phyloP scores from a whole-genome alignment of 805 yeast species.

The Pichia kluyveri region DNA sequence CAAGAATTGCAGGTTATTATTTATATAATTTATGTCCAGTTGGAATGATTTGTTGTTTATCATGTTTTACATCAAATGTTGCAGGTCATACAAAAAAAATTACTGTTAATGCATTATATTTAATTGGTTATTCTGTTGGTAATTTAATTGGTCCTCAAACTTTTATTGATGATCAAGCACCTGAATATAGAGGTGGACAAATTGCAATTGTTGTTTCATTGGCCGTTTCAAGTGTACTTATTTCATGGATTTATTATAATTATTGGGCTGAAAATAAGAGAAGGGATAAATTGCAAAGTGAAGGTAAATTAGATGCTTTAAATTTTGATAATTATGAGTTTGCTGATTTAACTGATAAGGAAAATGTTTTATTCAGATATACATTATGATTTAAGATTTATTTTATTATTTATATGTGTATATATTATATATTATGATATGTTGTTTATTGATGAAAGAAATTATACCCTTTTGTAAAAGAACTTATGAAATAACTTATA shows the following conservation, averaged over 20 bases:
- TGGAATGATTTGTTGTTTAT: constrained; percentile 23
- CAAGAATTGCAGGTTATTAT: constrained; percentile 24
- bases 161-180: constrained; percentile 47
- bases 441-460: too few relatives aligned
- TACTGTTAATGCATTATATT: constrained; percentile 45
- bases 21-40: constrained; percentile 18
- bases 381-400: constrained; percentile 4
- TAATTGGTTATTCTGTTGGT: constrained; percentile 61
- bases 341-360: constrained; percentile 17
- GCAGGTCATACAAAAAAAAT: constrained; percentile 70
- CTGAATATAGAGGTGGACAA: constrained; percentile 48
- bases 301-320: constrained; percentile 5
- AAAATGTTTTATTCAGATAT: constrained; percentile 14
- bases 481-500: too few relatives aligned
- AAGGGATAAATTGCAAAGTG: constrained; percentile 7
- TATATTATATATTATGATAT: too few relatives aligned
- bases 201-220: constrained; percentile 31
- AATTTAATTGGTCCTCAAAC: constrained; percentile 69
- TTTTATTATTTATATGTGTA: too few relatives aligned
- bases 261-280: constrained; percentile 12
- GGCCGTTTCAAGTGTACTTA: constrained; percentile 13
- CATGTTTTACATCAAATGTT: constrained; percentile 38
- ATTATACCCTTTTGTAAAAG: too few relatives aligned
- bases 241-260: constrained; percentile 10
- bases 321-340: constrained; percentile 11